phyloP scores from a whole-genome alignment of 2,329 filamentous ascomycete species.

The Aureobasidium sp. region DNA sequence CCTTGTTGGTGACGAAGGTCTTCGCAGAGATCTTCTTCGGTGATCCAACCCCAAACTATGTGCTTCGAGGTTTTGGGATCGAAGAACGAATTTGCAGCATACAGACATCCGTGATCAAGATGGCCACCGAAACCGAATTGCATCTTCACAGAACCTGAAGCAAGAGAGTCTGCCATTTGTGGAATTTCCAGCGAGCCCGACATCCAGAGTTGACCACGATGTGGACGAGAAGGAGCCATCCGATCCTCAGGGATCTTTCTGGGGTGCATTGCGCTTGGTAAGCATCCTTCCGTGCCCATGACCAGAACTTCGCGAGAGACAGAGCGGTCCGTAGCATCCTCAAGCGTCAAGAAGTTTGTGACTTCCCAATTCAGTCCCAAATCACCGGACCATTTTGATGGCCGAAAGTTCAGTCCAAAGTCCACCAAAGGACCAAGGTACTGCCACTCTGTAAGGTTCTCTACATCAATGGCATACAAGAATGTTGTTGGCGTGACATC shows the following conservation, averaged over 20 bases:
- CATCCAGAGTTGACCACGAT: constrained; percentile 40
- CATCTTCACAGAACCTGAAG: constrained; percentile 22
- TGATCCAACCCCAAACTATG: constrained; percentile 46
- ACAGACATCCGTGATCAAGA: constrained; percentile 44
- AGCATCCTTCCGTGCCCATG: background rate
- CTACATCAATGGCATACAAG: constrained; percentile 38
- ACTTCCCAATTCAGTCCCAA: constrained; percentile 49
- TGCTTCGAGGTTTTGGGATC: constrained; percentile 37
- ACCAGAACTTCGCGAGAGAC: constrained; percentile 18
- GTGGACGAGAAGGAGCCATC: no score
- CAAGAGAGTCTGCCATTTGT: constrained; percentile 16
- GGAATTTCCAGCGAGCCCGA: no score
- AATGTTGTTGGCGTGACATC: constrained; percentile 40
- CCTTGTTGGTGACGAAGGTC: constrained; percentile 38
- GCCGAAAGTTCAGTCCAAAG: constrained; percentile 33
- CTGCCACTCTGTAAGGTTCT: constrained; percentile 38
- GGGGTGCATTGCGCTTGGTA: no score
- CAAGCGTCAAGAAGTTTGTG: constrained; percentile 41
- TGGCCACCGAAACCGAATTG: constrained; percentile 38
- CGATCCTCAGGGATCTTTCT: no score
- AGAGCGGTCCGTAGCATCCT: constrained; percentile 27
- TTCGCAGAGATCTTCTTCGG: constrained; percentile 44
- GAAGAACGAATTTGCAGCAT: constrained; percentile 45
- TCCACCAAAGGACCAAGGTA: constrained; percentile 41
- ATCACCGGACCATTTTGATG: constrained; percentile 44